Evolutionary conservation across 495 filamentous ascomycete species (phyloP), one percentile per base, ranked within the genome.

Genomic region (Penicillium paradoxum): DNA sequence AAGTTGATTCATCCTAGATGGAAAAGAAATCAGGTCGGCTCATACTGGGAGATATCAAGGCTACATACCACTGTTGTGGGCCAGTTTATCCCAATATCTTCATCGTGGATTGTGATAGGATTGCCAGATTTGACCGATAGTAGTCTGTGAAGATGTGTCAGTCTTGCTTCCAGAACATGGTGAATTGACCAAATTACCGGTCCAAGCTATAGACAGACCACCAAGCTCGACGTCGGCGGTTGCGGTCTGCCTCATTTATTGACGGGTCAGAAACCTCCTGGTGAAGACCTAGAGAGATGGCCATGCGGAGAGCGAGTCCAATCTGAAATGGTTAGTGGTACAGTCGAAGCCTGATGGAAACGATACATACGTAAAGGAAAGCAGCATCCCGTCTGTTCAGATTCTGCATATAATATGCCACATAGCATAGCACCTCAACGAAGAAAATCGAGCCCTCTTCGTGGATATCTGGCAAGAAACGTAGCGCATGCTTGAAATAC

Each of bases 171-270:
- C 30, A 43, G 36, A 7, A 21, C 18, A n/a, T 7, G 10, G 19
- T 8, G 3, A 38, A 32, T 36, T 17, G 8, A 11, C 3, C 10
- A 27, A 33, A 11, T 21, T 57, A 63, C 56, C 76, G 64, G 50
- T 80, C 77, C 21, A 80, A 51, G 55, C 72, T 75, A 49, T 80
- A 80, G 7, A 79, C 70, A 29, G 73, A 77, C 77, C 76, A 80
- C 76, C 76, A 80, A 2, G 75, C 69, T 21, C 75, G 68, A 7
- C 75, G 68, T 9, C 77, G 71, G 44, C 72, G 72, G 32, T 77
- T 75, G 17, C 72, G 64, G 21, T 67, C 69, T 14, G 54, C 54
- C 21, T 69, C 64, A 42, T 58, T 64, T 22, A 72, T 65, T 14
- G 49, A 49, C 13, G 56, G 55, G n/a, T 68, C 56, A 3, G 60